A percentile compares a stretch with the other conserved stretches of the same genome.
These are phyloP conservation scores for Ogataea siamensis DNA, from an alignment of 805 yeast genomes.

Conservation along the genomic window DNA sequence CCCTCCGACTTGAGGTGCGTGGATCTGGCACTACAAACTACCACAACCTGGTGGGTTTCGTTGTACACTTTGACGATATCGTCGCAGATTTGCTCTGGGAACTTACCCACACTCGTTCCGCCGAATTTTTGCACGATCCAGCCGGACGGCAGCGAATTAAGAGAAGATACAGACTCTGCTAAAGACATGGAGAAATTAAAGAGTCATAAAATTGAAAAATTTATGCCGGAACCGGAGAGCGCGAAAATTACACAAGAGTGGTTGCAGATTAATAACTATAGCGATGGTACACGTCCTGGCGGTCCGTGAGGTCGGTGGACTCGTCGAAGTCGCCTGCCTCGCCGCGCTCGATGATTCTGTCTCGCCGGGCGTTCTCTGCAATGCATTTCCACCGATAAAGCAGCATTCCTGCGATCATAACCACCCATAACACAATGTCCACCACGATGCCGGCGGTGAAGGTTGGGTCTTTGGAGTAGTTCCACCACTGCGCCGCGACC, in stretches of 20 bases:
- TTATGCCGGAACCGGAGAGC: conserved; percentile 6
- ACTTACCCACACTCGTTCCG: conserved; percentile 96
- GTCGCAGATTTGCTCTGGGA: conserved; percentile 79
- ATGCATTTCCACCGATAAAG: conserved; percentile 28
- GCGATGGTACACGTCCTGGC: conserved; percentile 26
- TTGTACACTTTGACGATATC: conserved; percentile 74
- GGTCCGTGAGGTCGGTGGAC: conserved; percentile 29
- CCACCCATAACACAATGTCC: conserved; percentile 45
- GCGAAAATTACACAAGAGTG: background rate
- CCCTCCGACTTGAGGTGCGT: conserved; percentile 91
- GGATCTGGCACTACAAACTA: conserved; percentile 94
- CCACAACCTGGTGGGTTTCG: conserved; percentile 68
- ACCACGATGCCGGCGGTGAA: conserved; percentile 56
- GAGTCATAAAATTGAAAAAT: conserved; percentile 10
- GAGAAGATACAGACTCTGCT: conserved; percentile 25
- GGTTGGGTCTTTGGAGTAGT: conserved; percentile 50
- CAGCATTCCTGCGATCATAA: conserved; percentile 18
- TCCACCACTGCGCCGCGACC: conserved; percentile 68
- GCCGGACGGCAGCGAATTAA: conserved; percentile 22
- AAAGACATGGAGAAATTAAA: conserved; percentile 20
- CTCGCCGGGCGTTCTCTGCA: conserved; percentile 27
- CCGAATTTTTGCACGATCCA: conserved; percentile 95
- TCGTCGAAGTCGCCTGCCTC: conserved; percentile 20
- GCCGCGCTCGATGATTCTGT: conserved; percentile 15
- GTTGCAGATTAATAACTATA: conserved; percentile 20